Base-by-base conservation (phyloP, 2,329 filamentous ascomycete genomes). In the Phoma sp. region DNA sequence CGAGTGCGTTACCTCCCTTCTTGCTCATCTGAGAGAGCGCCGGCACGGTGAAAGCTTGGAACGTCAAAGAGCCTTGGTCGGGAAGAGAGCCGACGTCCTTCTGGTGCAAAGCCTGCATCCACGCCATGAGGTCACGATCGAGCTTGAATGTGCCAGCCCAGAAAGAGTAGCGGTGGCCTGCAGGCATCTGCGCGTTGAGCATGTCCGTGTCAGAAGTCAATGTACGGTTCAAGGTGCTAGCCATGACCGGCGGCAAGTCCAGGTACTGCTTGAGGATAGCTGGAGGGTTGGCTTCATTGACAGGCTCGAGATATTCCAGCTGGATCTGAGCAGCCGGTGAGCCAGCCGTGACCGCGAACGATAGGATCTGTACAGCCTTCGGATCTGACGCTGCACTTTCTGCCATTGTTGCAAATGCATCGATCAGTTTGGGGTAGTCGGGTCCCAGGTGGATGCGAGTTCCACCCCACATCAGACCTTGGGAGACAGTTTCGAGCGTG, bases 171-270 rank as follows among this genome's bases (percentile, higher is more conserved):
- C 65, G 60, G 14, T 62, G 48, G 7, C 72, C 72, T 37, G 66
- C 62, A 0, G 73, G 75, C 40, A 74, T 74, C 29, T 62, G 58
- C 2, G 50, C 58, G 29, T 71, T 70, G 14, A 77, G 65, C 46
- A 76, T 67, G n/a, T 66, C 52, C 2, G 74, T 74, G 22, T 77
- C 51, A 2, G 54, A 46, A 2, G 47, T 24, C 1, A 62, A 45
- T 2, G 47, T 53, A 3, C 52, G 42, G 23, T 59, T 46, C n/a
- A 49, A 44, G 7, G 66, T 65, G 38, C 41, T 44, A 11, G 45
- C 23, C 27, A 52, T 42, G 38, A 61, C 18, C 4, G 55, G 22
- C 3, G 61, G 58, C 23, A 64, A 59, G 0, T 49, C 48, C 7
- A 57, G 41, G 32, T 60, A 59, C 7, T 37, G 35, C 43, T 58